These are phyloP conservation scores for Atalantia buxifolia DNA, from an alignment of 345 rosid species.

Conservation along the genomic window DNA sequence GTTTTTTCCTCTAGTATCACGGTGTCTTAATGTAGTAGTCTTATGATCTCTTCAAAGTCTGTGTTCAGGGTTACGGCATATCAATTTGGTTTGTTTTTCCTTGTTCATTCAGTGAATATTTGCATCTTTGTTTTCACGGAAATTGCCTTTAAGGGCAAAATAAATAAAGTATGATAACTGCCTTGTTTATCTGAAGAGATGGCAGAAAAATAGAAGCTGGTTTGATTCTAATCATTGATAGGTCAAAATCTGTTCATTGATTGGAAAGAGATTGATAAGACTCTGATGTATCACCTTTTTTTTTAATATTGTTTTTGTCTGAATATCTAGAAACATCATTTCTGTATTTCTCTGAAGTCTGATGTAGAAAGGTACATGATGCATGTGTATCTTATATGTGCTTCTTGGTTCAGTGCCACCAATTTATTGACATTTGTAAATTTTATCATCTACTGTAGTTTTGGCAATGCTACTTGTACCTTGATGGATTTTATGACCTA, in stretches of 20 bases:
- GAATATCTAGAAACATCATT: not conserved
- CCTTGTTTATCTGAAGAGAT: not conserved
- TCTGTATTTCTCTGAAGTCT: not conserved
- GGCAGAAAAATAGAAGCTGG: not conserved
- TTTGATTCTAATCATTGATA: not conserved
- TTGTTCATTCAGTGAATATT: not conserved
- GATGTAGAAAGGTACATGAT: not conserved
- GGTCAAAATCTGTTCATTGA: not conserved
- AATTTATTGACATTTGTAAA: not conserved
- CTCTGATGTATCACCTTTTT: not conserved
- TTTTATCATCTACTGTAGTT: not conserved
- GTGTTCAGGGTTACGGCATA: not conserved
- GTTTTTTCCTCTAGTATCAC: not conserved
- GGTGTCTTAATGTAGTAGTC: not conserved
- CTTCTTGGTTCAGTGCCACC: not conserved
- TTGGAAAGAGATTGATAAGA: not conserved
- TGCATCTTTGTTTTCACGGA: not conserved
- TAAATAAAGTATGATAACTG: too few species aligned
- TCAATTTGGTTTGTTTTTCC: not conserved
- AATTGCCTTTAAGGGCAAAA: not conserved
- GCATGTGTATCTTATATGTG: not conserved
- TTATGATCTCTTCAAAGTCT: not conserved
- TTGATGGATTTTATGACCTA: conserved; percentile 1
- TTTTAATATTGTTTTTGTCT: not conserved
- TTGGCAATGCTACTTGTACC: not conserved